Evolutionary conservation across 805 yeast species (phyloP), one percentile per base, ranked within the genome.

Genomic region (Zygotorulaspora florentina): DNA sequence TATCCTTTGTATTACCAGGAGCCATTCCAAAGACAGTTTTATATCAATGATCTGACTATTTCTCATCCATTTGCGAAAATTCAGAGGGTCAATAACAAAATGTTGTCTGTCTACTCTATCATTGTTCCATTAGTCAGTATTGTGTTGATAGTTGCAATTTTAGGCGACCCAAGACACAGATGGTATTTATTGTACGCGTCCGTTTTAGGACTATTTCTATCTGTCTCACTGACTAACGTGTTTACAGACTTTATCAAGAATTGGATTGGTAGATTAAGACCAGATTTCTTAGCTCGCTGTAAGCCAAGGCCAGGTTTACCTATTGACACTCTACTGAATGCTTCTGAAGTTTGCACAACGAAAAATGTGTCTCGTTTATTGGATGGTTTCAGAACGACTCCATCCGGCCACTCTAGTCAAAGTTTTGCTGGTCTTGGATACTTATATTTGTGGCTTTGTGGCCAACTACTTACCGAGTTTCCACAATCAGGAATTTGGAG

Each of bases 231-330:
- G 11, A 79, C 86, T 25, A 73, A 80, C 35, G 69, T 83, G 25
- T 58, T 85, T 42, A 87, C 96, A 2, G 87, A 87, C 58, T 69
- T 82, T 12, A 62, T 87, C 48, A 91, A 91, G 68, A 81, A 84
- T 59, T 80, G 86, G 80, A 79, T 91, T 45, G 97, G 96, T 3
- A 77, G 96, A 60, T 87, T 84, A 50, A 74, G 99, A 48, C 99
- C 99, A 0, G 99, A 91, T 66, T 87, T 90, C 61, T 66, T 91
- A 42, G 87, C 89, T 5, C 75, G 98, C 55, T 91, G 98, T 64
- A 61, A 74, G 16, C 96, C 96, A 3, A 69, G 67, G 27, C 64
- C 66, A 1, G 81, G 70, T 40, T 74, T 90, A 0, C 83, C 89
- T 1, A 54, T 68, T 15, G 70, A 79, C 55, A 68, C 73, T 1